Percentiles rank a stretch among this genome's conserved stretches.
Evolutionary conservation across 257 asterid species (phyloP).

Genomic region (Vinca minor): DNA sequence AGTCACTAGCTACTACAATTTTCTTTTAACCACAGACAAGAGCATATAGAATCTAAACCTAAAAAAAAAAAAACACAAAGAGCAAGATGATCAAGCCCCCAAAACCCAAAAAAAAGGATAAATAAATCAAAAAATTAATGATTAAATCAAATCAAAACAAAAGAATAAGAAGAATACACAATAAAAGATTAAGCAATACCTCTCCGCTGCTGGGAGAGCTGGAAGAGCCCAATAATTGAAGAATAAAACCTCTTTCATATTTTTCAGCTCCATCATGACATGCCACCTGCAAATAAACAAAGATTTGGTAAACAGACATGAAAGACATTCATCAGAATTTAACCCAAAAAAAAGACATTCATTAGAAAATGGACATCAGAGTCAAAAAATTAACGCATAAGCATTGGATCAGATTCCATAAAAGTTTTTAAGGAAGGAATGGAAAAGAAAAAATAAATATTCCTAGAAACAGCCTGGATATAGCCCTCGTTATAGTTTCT

Average conservation of each 20-base stretch:
- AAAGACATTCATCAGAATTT: too few relatives aligned
- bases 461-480: too few relatives aligned
- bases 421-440: not conserved
- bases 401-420: not conserved
- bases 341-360: too few relatives aligned
- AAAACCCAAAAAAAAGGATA: not conserved
- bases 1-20: not conserved
- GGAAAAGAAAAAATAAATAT: too few relatives aligned
- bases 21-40: not conserved
- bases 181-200: slow-evolving; percentile 27
- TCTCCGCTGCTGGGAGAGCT: slow-evolving; percentile 49
- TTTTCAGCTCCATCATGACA: slow-evolving; percentile 67
- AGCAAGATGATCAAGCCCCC: not conserved
- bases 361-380: not conserved
- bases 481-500: too few relatives aligned
- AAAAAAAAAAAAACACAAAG: not conserved
- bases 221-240: slow-evolving; percentile 53
- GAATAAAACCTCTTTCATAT: slow-evolving; percentile 68
- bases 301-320: slow-evolving; percentile 1
- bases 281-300: slow-evolving; percentile 60
- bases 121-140: not conserved
- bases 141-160: not conserved
- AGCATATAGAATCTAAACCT: not conserved
- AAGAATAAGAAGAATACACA: not conserved
- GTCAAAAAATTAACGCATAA: slow-evolving; percentile 10